phyloP scores from a whole-genome alignment of 1,284 basidiomycete genomes.

The Trichosporon sp. region DNA sequence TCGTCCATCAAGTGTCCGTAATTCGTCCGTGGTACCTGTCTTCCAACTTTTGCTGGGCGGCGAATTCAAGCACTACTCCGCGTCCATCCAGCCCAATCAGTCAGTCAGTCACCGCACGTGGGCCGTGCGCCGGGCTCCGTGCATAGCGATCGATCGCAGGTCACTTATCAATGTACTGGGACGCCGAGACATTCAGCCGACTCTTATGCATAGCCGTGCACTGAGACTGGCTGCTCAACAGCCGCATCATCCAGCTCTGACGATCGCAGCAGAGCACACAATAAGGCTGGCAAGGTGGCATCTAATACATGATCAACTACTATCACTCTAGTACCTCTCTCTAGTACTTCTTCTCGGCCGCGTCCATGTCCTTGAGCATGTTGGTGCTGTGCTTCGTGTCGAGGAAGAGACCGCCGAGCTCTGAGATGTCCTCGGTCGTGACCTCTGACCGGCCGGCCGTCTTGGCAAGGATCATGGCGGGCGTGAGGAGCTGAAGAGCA shows the following conservation, averaged over 20 bases:
- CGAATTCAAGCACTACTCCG: neutral
- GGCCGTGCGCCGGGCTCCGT: neutral
- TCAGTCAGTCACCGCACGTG: neutral
- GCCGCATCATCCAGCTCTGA: too few species aligned
- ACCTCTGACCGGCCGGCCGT: constrained; percentile 75
- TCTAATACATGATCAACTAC: neutral
- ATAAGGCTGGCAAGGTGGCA: neutral
- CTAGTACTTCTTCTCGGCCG: constrained; percentile 27
- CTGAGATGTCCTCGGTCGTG: constrained; percentile 74
- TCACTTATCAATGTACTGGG: neutral
- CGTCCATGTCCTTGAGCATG: constrained; percentile 36
- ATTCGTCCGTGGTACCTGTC: too few species aligned
- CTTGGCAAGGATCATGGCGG: constrained; percentile 80
- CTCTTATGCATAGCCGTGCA: neutral
- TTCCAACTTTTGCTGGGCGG: neutral
- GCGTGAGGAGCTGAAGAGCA: constrained; percentile 84
- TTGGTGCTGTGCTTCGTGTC: constrained; percentile 65
- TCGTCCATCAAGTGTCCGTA: neutral
- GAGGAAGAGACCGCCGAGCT: constrained; percentile 90
- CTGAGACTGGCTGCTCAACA: too few species aligned
- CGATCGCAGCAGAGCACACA: too few species aligned
- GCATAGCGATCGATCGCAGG: too few species aligned
- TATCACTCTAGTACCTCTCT: neutral
- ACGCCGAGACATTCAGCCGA: neutral
- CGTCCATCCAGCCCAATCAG: too few species aligned